Percentiles rank a stretch among this genome's conserved stretches.
Conservation (phyloP, 1,284 basidiomycete genomes). For the Cerioporus squamosus region DNA sequence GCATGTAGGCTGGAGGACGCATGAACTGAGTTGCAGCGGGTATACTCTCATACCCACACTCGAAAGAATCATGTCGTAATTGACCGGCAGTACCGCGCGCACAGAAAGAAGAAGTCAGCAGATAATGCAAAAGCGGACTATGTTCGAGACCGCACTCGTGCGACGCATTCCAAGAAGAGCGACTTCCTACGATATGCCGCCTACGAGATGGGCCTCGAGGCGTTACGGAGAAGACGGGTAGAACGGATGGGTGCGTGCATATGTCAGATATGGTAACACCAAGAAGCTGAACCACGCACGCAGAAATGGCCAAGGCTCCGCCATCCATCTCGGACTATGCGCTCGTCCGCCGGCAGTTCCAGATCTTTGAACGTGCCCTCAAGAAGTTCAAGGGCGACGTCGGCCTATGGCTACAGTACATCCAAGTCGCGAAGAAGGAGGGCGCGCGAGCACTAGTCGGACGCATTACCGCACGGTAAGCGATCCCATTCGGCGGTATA, state of each 20-base stretch:
- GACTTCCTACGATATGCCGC: conserved; percentile 93
- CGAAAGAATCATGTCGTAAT: conserved; percentile 12
- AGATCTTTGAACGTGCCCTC: conserved; percentile 90
- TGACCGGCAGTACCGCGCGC: conserved; percentile 17
- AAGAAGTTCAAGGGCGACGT: conserved; percentile 90
- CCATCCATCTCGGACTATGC: conserved; percentile 82
- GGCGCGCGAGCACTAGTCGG: conserved; percentile 84
- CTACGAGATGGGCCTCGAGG: conserved; percentile 91
- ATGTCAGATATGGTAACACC: neutral
- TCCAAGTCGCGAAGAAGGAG: conserved; percentile 82
- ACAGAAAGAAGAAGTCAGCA: conserved; percentile 81
- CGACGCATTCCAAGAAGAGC: conserved; percentile 80
- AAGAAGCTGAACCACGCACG: neutral
- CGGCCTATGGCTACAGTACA: conserved; percentile 88
- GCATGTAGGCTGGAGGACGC: no score
- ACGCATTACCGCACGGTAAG: conserved; percentile 75
- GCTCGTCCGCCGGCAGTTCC: conserved; percentile 81
- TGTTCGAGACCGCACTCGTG: conserved; percentile 84
- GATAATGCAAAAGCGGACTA: conserved; percentile 86
- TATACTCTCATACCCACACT: no score
- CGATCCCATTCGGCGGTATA: neutral
- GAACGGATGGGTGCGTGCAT: conserved; percentile 71
- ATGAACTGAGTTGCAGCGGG: no score
- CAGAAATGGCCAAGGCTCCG: conserved; percentile 26
- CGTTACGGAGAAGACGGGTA: conserved; percentile 75